These are phyloP conservation scores for Trypanosoma platydactyli DNA, from an alignment of 208 protist genomes.

Conservation along the genomic window DNA sequence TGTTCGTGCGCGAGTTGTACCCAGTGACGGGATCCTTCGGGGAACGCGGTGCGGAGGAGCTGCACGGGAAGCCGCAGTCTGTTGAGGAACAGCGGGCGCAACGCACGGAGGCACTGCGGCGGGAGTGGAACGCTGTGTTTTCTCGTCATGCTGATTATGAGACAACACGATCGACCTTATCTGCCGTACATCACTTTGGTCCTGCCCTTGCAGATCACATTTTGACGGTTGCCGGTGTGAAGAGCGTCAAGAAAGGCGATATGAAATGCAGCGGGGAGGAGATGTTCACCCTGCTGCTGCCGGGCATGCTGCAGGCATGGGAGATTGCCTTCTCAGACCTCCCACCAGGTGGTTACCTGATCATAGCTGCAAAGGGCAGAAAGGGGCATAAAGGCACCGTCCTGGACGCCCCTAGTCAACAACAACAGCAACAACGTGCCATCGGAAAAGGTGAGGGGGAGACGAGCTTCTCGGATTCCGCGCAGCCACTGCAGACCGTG, in stretches of 20 bases:
- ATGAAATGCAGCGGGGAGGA: conserved; percentile 19
- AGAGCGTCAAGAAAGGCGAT: conserved; percentile 43
- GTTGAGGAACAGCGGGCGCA: conserved; percentile 19
- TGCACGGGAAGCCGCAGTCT: conserved; percentile 6
- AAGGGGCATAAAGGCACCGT: conserved; percentile 1
- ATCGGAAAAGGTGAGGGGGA: no score
- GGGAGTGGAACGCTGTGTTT: conserved; percentile 56
- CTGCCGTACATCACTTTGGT: conserved; percentile 70
- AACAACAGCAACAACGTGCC: no score
- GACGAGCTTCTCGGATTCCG: no score
- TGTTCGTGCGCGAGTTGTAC: conserved; percentile 77
- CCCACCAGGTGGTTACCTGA: conserved; percentile 61
- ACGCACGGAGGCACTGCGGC: conserved; percentile 28
- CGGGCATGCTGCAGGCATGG: conserved; percentile 57
- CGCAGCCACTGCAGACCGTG: conserved; percentile 31
- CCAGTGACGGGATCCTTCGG: conserved; percentile 46
- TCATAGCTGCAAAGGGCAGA: conserved; percentile 31
- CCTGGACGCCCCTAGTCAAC: no score
- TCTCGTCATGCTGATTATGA: conserved; percentile 47
- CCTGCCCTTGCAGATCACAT: conserved; percentile 77
- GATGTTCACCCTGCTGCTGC: conserved; percentile 46
- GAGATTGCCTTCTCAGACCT: conserved; percentile 47
- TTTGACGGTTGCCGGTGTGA: conserved; percentile 38
- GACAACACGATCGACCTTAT: conserved; percentile 42
- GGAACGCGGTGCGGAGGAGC: conserved; percentile 2